Evolutionary conservation across 139 green algal species (phyloP).

Genomic region (Mychonastes homosphaera): DNA sequence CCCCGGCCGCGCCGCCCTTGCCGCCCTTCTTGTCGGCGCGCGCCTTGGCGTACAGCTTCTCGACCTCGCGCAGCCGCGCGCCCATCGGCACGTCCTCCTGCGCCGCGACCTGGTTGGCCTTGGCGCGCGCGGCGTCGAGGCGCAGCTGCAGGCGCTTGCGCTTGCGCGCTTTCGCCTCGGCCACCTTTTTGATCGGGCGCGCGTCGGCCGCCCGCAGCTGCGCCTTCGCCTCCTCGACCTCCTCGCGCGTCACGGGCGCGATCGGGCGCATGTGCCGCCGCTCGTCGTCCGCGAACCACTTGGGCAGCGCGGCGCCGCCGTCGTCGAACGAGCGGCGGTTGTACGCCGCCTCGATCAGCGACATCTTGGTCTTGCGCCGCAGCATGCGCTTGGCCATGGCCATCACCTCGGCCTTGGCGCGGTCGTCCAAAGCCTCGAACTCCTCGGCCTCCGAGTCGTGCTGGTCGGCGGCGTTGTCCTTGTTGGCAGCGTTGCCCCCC

Average conservation of each 20-base stretch:
- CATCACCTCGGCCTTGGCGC: slow-evolving; percentile 60
- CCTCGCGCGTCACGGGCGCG: slow-evolving; percentile 48
- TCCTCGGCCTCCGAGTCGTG: slow-evolving; percentile 45
- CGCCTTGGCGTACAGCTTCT: slow-evolving; percentile 63
- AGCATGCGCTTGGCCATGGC: slow-evolving; percentile 80
- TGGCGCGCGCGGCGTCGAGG: slow-evolving; percentile 53
- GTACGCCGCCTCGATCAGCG: slow-evolving; percentile 91
- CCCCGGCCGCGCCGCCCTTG: slow-evolving; percentile 20
- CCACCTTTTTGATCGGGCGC: slow-evolving; percentile 93
- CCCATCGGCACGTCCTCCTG: slow-evolving; percentile 65
- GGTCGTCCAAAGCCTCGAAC: slow-evolving; percentile 48
- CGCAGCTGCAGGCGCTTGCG: slow-evolving; percentile 47
- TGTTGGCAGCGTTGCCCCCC: slow-evolving; percentile 1
- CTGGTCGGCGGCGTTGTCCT: slow-evolving; percentile 2
- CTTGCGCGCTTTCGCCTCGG: slow-evolving; percentile 86
- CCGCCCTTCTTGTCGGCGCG: slow-evolving; percentile 26
- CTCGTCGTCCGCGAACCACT: slow-evolving; percentile 90
- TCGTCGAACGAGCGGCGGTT: slow-evolving; percentile 71
- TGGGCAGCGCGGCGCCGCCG: slow-evolving; percentile 54
- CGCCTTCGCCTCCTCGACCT: slow-evolving; percentile 72
- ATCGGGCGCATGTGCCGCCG: slow-evolving; percentile 53
- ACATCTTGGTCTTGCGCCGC: slow-evolving; percentile 60
- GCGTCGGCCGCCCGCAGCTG: slow-evolving; percentile 69
- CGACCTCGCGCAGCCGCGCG: slow-evolving; percentile 58
- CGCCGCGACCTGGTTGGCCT: slow-evolving; percentile 60